Percentiles rank a stretch among this genome's conserved stretches.
phyloP scores from a whole-genome alignment of 2,329 filamentous ascomycete genomes.

The Aspergillus sojae region DNA sequence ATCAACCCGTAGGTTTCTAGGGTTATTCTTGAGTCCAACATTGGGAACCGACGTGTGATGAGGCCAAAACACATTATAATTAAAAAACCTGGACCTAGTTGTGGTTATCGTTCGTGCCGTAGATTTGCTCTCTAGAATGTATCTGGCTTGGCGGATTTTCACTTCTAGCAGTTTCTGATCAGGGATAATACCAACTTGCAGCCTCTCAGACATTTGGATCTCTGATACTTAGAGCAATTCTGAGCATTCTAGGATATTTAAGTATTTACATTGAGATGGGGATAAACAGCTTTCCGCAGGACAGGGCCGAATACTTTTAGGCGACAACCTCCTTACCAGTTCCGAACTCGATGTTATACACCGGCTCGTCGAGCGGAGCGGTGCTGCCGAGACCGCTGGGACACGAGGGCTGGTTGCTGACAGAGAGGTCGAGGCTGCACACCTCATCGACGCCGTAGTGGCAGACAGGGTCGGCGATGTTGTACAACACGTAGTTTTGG shows the following conservation, averaged over 20 bases:
- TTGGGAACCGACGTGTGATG: too few relatives aligned
- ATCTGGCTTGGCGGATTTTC: not conserved
- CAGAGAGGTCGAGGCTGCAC: conserved; percentile 5
- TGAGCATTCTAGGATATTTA: not conserved
- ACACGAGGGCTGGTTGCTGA: conserved; percentile 3
- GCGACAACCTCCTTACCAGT: not conserved
- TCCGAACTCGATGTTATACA: conserved; percentile 4
- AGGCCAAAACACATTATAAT: too few relatives aligned
- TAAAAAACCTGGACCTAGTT: too few relatives aligned
- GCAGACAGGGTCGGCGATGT: conserved; percentile 5
- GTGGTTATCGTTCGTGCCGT: too few relatives aligned
- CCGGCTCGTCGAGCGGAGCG: not conserved
- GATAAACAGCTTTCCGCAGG: not conserved
- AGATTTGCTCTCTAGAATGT: not conserved
- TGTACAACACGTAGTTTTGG: conserved; percentile 1
- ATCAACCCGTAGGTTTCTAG: too few relatives aligned
- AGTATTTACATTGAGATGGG: not conserved
- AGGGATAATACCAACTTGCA: not conserved
- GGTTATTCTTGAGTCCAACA: too few relatives aligned
- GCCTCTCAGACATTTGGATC: not conserved
- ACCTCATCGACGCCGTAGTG: conserved; percentile 1
- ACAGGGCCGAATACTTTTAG: not conserved
- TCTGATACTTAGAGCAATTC: not conserved
- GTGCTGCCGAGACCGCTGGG: conserved; percentile 1
- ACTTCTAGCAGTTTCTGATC: not conserved